Conservation (phyloP, 1,139 yeast genomes). For the Zhuliangozyma blackwelliae region DNA sequence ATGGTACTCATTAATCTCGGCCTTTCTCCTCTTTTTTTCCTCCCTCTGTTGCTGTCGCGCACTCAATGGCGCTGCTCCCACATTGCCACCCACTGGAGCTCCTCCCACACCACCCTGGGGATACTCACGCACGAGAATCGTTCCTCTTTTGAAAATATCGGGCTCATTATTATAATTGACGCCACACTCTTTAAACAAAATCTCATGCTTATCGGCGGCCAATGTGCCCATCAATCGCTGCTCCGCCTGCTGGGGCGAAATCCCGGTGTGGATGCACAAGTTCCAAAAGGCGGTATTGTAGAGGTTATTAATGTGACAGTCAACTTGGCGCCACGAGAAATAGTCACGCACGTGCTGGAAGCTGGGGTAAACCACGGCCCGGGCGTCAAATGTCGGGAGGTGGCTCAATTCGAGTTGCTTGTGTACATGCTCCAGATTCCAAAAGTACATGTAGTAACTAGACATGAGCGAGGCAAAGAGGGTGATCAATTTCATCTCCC, state of each 20-base stretch:
- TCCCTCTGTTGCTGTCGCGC: constrained; percentile 49
- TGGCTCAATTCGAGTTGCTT: constrained; percentile 22
- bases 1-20: constrained; percentile 44
- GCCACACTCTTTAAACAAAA: constrained; percentile 69
- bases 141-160: constrained; percentile 84
- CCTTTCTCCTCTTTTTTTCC: constrained; percentile 47
- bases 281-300: constrained; percentile 95
- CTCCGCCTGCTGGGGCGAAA: constrained; percentile 78
- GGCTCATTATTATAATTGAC: constrained; percentile 89
- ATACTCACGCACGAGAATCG: constrained; percentile 59
- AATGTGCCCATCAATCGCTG: constrained; percentile 67
- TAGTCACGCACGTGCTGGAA: constrained; percentile 64
- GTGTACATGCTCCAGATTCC: constrained; percentile 59
- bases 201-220: constrained; percentile 82
- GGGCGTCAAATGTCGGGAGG: constrained; percentile 85
- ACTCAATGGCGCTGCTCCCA: no score
- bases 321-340: constrained; percentile 93
- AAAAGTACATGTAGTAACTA: constrained; percentile 63
- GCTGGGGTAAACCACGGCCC: constrained; percentile 85
- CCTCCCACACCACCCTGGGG: constrained; percentile 1
- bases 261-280: constrained; percentile 64
- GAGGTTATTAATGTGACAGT: constrained; percentile 90
- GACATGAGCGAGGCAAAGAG: constrained; percentile 82
- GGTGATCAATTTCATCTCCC: constrained; percentile 75
- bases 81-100: no score